Percentiles rank a stretch among this genome's conserved stretches.
Evolutionary conservation across 371 early-diverging fungal genomes (phyloP).

Genomic region (Apophysomyces elegans): DNA sequence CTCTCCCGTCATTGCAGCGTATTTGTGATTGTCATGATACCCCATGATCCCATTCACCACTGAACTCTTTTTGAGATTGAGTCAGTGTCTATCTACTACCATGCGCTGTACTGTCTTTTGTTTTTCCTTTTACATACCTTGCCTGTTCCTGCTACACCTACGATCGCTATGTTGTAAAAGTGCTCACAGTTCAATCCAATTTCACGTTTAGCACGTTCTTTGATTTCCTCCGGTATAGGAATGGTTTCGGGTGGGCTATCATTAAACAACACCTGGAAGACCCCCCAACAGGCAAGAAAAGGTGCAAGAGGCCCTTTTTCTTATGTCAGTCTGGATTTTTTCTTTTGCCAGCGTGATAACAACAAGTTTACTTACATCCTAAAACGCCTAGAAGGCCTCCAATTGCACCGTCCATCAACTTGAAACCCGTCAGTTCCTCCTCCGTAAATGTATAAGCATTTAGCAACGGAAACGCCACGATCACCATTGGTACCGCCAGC

Average conservation of each 20-base stretch:
- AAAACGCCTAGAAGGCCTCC: conserved; percentile 52
- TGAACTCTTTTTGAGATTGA: conserved; percentile 32
- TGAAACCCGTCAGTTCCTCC: conserved; percentile 46
- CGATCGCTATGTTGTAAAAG: conserved; percentile 52
- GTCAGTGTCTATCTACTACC: too few species aligned
- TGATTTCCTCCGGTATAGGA: conserved; percentile 31
- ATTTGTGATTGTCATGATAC: conserved; percentile 35
- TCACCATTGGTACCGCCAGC: conserved; percentile 48
- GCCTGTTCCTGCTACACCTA: conserved; percentile 50
- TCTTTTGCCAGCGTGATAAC: background rate
- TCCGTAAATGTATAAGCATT: conserved; percentile 49
- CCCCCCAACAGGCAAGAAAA: conserved; percentile 47
- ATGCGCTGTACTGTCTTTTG: conserved; percentile 5
- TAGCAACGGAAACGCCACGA: conserved; percentile 51
- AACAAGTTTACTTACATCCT: conserved; percentile 38
- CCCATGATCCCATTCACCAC: conserved; percentile 53
- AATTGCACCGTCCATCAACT: conserved; percentile 47
- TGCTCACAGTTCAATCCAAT: conserved; percentile 41
- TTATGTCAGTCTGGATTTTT: background rate
- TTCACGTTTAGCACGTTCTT: conserved; percentile 31
- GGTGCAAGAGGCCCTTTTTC: conserved; percentile 51
- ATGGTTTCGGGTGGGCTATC: conserved; percentile 38
- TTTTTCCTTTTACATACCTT: conserved; percentile 35
- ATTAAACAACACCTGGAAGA: conserved; percentile 45
- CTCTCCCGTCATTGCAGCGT: conserved; percentile 47